Percentiles rank a stretch among this genome's conserved stretches.
These are phyloP conservation scores for Penicillium oxalicum DNA, from an alignment of 2,329 filamentous ascomycete species.

Conservation along the genomic window DNA sequence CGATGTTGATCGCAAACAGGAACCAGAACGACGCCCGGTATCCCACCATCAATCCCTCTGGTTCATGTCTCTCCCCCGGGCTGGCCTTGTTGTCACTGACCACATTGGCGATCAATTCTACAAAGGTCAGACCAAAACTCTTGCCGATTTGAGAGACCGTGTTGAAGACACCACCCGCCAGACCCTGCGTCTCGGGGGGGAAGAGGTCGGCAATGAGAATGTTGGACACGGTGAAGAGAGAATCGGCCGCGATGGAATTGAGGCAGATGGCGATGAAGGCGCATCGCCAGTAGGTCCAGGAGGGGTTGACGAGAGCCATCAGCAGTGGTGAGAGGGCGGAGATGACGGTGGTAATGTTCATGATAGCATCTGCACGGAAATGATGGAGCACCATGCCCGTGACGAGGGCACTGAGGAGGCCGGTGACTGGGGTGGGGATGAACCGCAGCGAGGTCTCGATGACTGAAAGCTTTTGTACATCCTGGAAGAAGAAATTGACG, in stretches of 20 bases:
- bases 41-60: conserved; percentile 43
- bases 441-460: neutral
- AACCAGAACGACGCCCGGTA: conserved; percentile 52
- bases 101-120: conserved; percentile 41
- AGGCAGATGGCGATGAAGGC: conserved; percentile 42
- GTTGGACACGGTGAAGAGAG: conserved; percentile 51
- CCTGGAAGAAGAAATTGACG: conserved; percentile 4
- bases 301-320: conserved; percentile 42
- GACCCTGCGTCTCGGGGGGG: conserved; percentile 51
- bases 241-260: conserved; percentile 41
- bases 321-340: conserved; percentile 38
- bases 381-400: conserved; percentile 45
- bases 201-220: conserved; percentile 53
- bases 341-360: conserved; percentile 35
- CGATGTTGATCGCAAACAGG: conserved; percentile 43
- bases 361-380: conserved; percentile 40
- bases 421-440: neutral
- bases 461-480: neutral
- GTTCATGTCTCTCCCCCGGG: neutral
- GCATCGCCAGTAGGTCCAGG: conserved; percentile 45
- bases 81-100: conserved; percentile 32
- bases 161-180: conserved; percentile 59
- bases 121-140: conserved; percentile 48
- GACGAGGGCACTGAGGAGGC: conserved; percentile 37
- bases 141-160: conserved; percentile 53